Base-by-base conservation (phyloP, 345 rosid genomes). In the Turritis glabra region DNA sequence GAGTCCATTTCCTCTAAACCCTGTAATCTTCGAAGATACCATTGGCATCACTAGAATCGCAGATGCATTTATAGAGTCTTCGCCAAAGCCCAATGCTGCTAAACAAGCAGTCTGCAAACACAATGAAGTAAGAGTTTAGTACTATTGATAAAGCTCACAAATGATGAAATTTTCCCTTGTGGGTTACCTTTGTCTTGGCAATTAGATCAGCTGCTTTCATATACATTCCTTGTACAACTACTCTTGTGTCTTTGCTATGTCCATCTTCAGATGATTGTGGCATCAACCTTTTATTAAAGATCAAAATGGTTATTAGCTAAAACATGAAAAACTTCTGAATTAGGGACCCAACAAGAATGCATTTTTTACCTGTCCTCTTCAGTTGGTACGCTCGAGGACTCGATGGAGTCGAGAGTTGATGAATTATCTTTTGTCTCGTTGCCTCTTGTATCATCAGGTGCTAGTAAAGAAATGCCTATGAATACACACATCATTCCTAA, bases 41-140 rank as follows among this genome's bases (percentile, higher is more conserved):
- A 95, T 95, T 15, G 97, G 99, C 97, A 95, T 95, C 51, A 95
- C 99, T 1, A 95, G 85, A 63, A 92, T 72, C 7, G 99, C 97
- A 5, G 99, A 91, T 69, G 99, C 97, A n/a, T 87, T 92, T 59
- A 95, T 92, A 0, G 99, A 85, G 69, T 92, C 99, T 65, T 92
- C 99, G 1, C 90, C 90, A 18, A 92, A 83, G 56, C 97, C 96
- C 33, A 91, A 82, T 5, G 91, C 83, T 11, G 88, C 68, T 10
- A 89, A 81, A 60, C 88, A 89, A 53, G 90, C 91, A 78, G 79
- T 77, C 99, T 95, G 89, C 87, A 78, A 37, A 79, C 69, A 55
- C 27, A 66, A 47, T 3, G 17, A 10, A 67, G 8, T 27, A 19
- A 44, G 14, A 68, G 29, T 30, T 33, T 15, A 32, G 41, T 47